Conservation (phyloP, 1,284 basidiomycete species). For the Trichosporon sp. region DNA sequence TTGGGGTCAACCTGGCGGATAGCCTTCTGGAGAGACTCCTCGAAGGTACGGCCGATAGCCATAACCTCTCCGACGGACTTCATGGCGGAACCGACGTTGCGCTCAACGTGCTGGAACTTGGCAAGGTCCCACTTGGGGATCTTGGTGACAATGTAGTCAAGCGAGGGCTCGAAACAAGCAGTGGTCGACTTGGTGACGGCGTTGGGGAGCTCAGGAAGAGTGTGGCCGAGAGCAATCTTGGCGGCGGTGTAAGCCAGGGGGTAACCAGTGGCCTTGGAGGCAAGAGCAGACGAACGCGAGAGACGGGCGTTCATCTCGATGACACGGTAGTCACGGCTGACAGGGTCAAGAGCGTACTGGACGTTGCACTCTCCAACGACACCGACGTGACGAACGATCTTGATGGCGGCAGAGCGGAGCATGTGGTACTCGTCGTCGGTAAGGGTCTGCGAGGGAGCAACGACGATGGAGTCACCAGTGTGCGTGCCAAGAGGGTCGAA, state of each 20-base stretch:
- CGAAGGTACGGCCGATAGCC: constrained; percentile 98
- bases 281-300: constrained; percentile 74
- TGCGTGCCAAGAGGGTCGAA: constrained; percentile 98
- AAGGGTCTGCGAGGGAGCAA: constrained; percentile 95
- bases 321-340: constrained; percentile 90
- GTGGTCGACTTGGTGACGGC: constrained; percentile 99
- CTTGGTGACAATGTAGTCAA: constrained; percentile 99
- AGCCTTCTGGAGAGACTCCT: constrained; percentile 98
- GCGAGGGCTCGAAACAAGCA: constrained; percentile 98
- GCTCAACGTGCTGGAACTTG: constrained; percentile 94
- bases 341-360: constrained; percentile 95
- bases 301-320: constrained; percentile 94
- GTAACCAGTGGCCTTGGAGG: constrained; percentile 98
- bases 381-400: constrained; percentile 94
- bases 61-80: constrained; percentile 99
- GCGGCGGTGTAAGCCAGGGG: constrained; percentile 98
- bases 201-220: constrained; percentile 95
- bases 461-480: constrained; percentile 99
- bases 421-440: constrained; percentile 99
- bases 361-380: constrained; percentile 92
- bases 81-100: constrained; percentile 95
- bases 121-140: constrained; percentile 99
- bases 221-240: constrained; percentile 98
- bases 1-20: constrained; percentile 94
- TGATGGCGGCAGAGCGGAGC: constrained; percentile 95